These are phyloP conservation scores for Ogataea ramenticola DNA, from an alignment of 805 yeast genomes.

Conservation along the genomic window DNA sequence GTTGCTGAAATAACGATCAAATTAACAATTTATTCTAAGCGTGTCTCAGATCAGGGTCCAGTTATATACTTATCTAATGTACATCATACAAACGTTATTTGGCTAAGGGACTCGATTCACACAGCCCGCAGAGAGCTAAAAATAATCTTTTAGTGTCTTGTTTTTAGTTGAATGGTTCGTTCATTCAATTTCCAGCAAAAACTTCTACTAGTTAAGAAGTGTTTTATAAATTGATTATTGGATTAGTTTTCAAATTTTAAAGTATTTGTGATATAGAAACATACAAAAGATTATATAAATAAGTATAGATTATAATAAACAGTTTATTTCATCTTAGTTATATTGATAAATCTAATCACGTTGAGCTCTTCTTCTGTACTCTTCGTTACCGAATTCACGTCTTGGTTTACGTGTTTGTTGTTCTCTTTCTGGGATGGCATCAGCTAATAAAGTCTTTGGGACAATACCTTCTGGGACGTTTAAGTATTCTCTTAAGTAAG, in stretches of 20 bases:
- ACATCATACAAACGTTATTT: too few relatives aligned
- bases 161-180: too few relatives aligned
- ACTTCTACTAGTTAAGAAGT: too few relatives aligned
- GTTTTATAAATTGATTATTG: too few relatives aligned
- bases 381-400: conserved; percentile 40
- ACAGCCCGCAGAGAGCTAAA: too few relatives aligned
- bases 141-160: too few relatives aligned
- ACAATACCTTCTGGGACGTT: conserved; percentile 98
- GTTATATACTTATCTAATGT: too few relatives aligned
- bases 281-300: conserved; percentile 14
- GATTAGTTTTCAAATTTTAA: neutral
- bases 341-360: conserved; percentile 27
- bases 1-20: too few relatives aligned
- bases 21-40: too few relatives aligned
- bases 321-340: neutral
- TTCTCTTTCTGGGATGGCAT: conserved; percentile 76
- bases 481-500: conserved; percentile 95
- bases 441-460: conserved; percentile 97
- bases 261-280: conserved; percentile 5
- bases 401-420: conserved; percentile 39
- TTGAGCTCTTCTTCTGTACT: conserved; percentile 59
- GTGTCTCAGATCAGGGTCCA: too few relatives aligned
- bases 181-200: too few relatives aligned
- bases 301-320: neutral
- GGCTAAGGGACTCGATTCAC: too few relatives aligned